Evolutionary conservation across 805 yeast genomes (phyloP).

Genomic region (Yamadazyma kitorensis): DNA sequence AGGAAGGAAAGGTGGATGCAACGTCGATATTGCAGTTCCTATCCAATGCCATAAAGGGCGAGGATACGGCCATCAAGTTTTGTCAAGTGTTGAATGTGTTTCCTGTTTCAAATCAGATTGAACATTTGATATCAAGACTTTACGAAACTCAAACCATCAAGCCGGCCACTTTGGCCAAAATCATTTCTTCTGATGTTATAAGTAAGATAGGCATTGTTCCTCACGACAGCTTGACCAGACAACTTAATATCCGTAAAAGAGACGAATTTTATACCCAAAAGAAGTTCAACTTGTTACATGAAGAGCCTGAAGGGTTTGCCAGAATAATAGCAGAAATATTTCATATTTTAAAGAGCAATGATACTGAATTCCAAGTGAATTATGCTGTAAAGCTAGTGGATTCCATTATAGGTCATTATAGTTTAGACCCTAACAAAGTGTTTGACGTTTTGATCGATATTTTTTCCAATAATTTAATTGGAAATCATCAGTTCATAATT

Average conservation of each 20-base stretch:
- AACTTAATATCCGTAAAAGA: constrained; percentile 34
- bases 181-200: constrained; percentile 28
- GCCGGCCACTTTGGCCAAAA: constrained; percentile 28
- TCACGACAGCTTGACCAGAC: constrained; percentile 30
- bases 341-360: constrained; percentile 34
- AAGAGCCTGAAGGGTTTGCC: constrained; percentile 77
- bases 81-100: constrained; percentile 40
- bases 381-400: constrained; percentile 49
- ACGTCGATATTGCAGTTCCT: constrained; percentile 16
- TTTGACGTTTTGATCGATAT: constrained; percentile 62
- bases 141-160: constrained; percentile 25
- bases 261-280: constrained; percentile 47
- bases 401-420: constrained; percentile 68
- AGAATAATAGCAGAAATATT: constrained; percentile 53
- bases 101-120: constrained; percentile 24
- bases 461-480: constrained; percentile 42
- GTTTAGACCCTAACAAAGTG: constrained; percentile 68
- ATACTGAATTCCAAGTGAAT: constrained; percentile 39
- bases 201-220: constrained; percentile 29
- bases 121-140: constrained; percentile 21
- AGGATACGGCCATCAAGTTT: constrained; percentile 29
- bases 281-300: constrained; percentile 66
- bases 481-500: constrained; percentile 46
- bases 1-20: constrained; percentile 5
- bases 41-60: constrained; percentile 26